A percentile compares a stretch with the other conserved stretches of the same genome.
Conservation (phyloP, 148 eudicot genomes). For the Fagopyrum tataricum region DNA sequence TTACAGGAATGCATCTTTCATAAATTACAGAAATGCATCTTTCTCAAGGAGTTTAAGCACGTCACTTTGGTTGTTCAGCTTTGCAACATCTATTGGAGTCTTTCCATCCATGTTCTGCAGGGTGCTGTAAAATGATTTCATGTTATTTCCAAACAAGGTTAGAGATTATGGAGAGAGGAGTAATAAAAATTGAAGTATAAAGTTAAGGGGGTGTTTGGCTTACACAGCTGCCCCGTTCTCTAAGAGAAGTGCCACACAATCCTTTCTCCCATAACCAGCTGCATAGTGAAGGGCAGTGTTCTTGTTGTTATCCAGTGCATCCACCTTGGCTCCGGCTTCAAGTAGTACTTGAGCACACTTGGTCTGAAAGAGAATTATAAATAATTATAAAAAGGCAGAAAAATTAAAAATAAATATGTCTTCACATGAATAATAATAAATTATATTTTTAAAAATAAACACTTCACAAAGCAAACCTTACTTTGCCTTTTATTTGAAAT, state of each 20-base stretch:
- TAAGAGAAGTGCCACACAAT: constrained; percentile 80
- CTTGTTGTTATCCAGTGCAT: constrained; percentile 88
- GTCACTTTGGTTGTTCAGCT: constrained; percentile 73
- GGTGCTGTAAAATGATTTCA: constrained; percentile 36
- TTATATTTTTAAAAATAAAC: too few species aligned
- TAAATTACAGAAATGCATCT: constrained; percentile 35
- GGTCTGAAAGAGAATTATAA: constrained; percentile 30
- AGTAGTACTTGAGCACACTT: constrained; percentile 81
- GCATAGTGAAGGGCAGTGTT: constrained; percentile 98
- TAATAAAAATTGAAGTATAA: neutral
- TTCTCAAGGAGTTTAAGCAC: constrained; percentile 81
- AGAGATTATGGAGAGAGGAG: neutral
- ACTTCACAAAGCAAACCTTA: neutral
- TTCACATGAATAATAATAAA: too few species aligned
- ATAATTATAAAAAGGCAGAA: too few species aligned
- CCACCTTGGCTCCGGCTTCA: constrained; percentile 86
- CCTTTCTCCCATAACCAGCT: constrained; percentile 96
- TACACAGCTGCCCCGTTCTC: constrained; percentile 96
- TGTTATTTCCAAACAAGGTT: neutral
- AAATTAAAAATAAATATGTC: too few species aligned
- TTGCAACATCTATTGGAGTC: constrained; percentile 91
- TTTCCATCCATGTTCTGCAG: constrained; percentile 90
- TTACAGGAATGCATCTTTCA: constrained; percentile 49
- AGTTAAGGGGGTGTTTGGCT: constrained; percentile 19
- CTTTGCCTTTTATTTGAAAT: neutral